These are phyloP conservation scores for Globisporangium canariense DNA, from an alignment of 352 stramenopile genomes.

Conservation along the genomic window DNA sequence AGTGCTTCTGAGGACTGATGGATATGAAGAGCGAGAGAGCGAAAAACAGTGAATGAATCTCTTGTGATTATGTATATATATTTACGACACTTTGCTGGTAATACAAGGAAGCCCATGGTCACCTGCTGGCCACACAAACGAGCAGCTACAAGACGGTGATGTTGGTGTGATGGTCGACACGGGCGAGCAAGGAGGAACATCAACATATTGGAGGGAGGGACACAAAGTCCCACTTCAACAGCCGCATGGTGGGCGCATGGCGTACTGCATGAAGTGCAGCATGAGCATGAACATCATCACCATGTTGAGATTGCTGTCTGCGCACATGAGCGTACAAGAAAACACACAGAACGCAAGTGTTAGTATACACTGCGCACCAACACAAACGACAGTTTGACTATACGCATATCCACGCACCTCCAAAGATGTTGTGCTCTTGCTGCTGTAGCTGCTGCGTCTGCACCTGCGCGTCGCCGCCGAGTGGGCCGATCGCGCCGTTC, in stretches of 20 bases:
- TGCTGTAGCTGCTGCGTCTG: conserved; percentile 21
- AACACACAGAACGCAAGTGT: not conserved
- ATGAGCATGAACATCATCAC: conserved; percentile 84
- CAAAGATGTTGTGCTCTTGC: conserved; percentile 82
- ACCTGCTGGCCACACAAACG: not conserved
- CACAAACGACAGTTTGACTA: not conserved
- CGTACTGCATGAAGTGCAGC: conserved; percentile 86
- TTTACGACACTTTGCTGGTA: not conserved
- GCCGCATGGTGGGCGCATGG: conserved; percentile 78
- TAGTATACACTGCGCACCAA: not conserved
- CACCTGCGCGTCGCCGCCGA: conserved; percentile 20
- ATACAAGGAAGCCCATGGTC: not conserved
- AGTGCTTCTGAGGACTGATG: conserved; percentile 56
- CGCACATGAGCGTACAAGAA: not conserved
- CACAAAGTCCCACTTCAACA: conserved; percentile 44
- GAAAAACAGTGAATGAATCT: not conserved
- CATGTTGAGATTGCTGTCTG: conserved; percentile 83
- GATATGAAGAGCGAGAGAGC: not conserved
- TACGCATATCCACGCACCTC: conserved; percentile 32
- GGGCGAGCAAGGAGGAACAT: no score
- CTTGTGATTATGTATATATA: not conserved
- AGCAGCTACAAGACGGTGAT: no score
- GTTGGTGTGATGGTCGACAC: no score
- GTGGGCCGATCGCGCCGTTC: not conserved
- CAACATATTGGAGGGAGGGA: not conserved